phyloP scores from a whole-genome alignment of 176 grass and related monocot species.

The Ananas comosus region DNA sequence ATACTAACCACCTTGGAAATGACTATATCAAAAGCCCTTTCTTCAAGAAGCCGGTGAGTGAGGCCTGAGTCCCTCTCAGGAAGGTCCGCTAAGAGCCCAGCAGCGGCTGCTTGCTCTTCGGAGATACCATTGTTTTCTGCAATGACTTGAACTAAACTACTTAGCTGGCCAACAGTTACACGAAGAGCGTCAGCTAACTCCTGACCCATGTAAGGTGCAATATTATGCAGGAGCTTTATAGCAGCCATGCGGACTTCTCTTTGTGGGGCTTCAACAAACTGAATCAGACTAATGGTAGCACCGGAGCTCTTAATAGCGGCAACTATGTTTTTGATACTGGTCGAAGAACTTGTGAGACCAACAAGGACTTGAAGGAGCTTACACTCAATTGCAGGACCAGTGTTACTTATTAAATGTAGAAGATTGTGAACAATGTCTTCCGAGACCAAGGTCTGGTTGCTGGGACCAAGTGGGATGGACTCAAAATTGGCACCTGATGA shows the following conservation, averaged over 20 bases:
- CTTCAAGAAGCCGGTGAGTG: constrained; percentile 72
- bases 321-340: constrained; percentile 67
- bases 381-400: constrained; percentile 93
- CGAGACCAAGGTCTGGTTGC: constrained; percentile 64
- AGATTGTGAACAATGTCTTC: constrained; percentile 97
- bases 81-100: constrained; percentile 73
- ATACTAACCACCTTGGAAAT: constrained; percentile 58
- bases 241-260: constrained; percentile 81
- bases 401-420: constrained; percentile 97
- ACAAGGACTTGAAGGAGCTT: constrained; percentile 96
- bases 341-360: constrained; percentile 71
- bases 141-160: constrained; percentile 71
- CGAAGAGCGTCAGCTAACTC: constrained; percentile 82
- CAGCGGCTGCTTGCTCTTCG: constrained; percentile 89
- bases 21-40: constrained; percentile 57
- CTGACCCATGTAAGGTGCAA: constrained; percentile 76
- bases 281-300: constrained; percentile 86
- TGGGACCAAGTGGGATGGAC: constrained; percentile 61
- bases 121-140: constrained; percentile 75
- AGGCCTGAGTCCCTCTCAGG: constrained; percentile 58
- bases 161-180: constrained; percentile 69
- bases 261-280: constrained; percentile 97
- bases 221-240: constrained; percentile 74
- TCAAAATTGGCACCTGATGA: constrained; percentile 70
- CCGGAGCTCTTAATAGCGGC: constrained; percentile 89